These are phyloP conservation scores for Diaporthe citriasiana DNA, from an alignment of 2,329 filamentous ascomycete species.

Conservation along the genomic window DNA sequence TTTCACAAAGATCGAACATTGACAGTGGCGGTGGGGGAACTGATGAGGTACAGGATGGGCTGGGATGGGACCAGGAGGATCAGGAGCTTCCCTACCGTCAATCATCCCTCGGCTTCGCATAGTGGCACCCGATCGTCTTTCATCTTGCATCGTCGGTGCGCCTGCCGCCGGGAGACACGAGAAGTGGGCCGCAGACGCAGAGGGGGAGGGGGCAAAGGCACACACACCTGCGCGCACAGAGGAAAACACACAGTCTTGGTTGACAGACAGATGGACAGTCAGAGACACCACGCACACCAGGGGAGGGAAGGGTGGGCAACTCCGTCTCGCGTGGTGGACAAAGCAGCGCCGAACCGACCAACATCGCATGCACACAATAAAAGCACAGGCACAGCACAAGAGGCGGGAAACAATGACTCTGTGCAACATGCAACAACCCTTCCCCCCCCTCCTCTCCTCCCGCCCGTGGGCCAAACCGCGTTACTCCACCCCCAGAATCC, in stretches of 20 bases:
- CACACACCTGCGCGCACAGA: background rate
- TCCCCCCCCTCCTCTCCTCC: background rate
- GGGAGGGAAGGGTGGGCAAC: background rate
- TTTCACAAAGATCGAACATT: slow-evolving; percentile 12
- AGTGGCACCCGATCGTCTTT: slow-evolving; percentile 40
- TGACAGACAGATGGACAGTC: background rate
- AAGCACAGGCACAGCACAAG: background rate
- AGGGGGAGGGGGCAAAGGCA: background rate
- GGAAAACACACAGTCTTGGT: background rate
- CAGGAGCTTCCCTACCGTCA: background rate
- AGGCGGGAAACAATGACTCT: background rate
- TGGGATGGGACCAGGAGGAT: background rate
- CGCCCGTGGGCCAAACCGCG: too few species aligned
- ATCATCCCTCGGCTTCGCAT: slow-evolving; percentile 17
- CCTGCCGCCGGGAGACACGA: slow-evolving; percentile 30
- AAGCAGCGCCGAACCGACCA: background rate
- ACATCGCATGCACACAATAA: background rate
- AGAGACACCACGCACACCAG: slow-evolving; percentile 9
- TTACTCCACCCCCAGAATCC: slow-evolving; percentile 15
- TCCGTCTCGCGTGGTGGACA: background rate
- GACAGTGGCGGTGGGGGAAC: slow-evolving; percentile 11
- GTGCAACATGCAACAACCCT: slow-evolving; percentile 17
- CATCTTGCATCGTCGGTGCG: slow-evolving; percentile 41
- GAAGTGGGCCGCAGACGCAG: background rate
- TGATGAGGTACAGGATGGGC: background rate